phyloP scores from a whole-genome alignment of 2,329 filamentous ascomycete species.

The Alternaria sp. region DNA sequence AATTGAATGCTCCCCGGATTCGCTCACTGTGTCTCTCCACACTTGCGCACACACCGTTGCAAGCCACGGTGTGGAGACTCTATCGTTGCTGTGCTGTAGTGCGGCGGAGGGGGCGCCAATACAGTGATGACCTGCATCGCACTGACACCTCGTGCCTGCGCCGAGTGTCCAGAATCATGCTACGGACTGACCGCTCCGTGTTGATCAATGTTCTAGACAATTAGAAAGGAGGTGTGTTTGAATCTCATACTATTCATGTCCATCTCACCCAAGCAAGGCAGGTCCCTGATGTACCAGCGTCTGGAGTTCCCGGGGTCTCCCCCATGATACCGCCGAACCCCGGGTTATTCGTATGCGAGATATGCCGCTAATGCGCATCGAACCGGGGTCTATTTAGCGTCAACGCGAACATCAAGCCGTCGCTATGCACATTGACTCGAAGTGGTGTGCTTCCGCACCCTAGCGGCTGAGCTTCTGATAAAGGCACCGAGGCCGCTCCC shows the following conservation, averaged over 20 bases:
- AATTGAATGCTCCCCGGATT: conserved; percentile 11
- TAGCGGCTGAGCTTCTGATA: conserved; percentile 20
- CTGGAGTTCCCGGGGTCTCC: conserved; percentile 9
- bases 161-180: neutral
- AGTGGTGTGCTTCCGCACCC: conserved; percentile 10
- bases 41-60: conserved; percentile 4
- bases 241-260: neutral
- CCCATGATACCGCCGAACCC: conserved; percentile 12
- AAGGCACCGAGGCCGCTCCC: conserved; percentile 14
- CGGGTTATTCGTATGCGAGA: conserved; percentile 28
- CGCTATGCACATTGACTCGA: conserved; percentile 11
- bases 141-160: conserved; percentile 11
- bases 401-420: conserved; percentile 21
- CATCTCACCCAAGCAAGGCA: conserved; percentile 4
- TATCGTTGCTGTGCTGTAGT: neutral
- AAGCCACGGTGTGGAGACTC: conserved; percentile 11
- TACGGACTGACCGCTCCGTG: conserved; percentile 4
- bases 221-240: conserved; percentile 1
- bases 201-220: conserved; percentile 1
- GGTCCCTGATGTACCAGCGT: conserved; percentile 7
- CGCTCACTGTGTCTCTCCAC: neutral
- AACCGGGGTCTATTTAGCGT: conserved; percentile 7
- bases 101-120: conserved; percentile 1
- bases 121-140: conserved; percentile 6
- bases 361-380: conserved; percentile 11